A percentile compares a stretch with the other conserved stretches of the same genome.
These are phyloP conservation scores for Lumnitzera littorea DNA, from an alignment of 345 rosid species.

Conservation along the genomic window DNA sequence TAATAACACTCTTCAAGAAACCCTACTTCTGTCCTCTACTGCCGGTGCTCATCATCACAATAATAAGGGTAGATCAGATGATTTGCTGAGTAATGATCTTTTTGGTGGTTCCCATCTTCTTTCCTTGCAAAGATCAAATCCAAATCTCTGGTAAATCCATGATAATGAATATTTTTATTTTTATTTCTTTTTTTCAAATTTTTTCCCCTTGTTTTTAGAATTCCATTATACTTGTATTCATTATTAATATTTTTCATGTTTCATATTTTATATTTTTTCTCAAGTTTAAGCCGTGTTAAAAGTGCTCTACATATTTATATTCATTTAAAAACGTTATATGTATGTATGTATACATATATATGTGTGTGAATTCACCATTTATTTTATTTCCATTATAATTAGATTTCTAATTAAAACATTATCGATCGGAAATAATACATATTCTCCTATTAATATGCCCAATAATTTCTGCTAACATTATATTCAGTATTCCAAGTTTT, in stretches of 20 bases:
- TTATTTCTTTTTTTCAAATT: not conserved
- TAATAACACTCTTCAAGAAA: conserved; percentile 16
- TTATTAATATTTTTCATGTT: not conserved
- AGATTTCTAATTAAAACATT: too few relatives aligned
- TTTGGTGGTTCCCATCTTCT: conserved; percentile 35
- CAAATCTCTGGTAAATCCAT: conserved; percentile 61
- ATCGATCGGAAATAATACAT: too few relatives aligned
- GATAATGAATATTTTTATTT: conserved; percentile 8
- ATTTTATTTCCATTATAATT: too few relatives aligned
- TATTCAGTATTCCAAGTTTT: too few relatives aligned
- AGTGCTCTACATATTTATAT: too few relatives aligned
- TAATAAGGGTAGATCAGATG: conserved; percentile 19
- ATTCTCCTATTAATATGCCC: too few relatives aligned
- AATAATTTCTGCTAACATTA: too few relatives aligned
- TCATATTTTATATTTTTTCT: not conserved
- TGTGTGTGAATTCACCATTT: too few relatives aligned
- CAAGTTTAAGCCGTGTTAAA: too few relatives aligned
- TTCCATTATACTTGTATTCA: not conserved
- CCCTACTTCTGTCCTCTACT: conserved; percentile 42
- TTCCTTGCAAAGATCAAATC: conserved; percentile 50
- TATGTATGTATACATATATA: too few relatives aligned
- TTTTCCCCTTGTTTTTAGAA: not conserved
- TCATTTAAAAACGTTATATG: too few relatives aligned
- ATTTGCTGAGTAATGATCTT: conserved; percentile 7
- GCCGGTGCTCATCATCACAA: conserved; percentile 25